phyloP scores from a whole-genome alignment of 257 asterid species.

The Buddleja alternifolia region DNA sequence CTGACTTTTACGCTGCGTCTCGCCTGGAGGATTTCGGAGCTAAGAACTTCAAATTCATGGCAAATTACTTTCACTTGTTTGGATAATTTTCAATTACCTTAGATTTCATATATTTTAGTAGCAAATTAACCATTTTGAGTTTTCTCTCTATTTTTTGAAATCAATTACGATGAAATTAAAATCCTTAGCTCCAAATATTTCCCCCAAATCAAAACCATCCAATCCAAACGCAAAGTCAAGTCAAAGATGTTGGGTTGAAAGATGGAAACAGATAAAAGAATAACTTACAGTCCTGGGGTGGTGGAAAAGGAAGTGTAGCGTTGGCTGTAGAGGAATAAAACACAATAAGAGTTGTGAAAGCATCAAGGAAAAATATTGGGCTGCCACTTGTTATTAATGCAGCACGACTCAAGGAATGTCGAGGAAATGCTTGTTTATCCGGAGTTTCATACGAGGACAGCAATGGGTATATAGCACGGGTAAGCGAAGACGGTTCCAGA shows the following conservation, averaged over 20 bases:
- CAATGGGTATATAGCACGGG: conserved; percentile 87
- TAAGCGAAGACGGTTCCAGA: conserved; percentile 85
- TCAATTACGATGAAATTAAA: too few relatives aligned
- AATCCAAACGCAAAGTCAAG: neutral
- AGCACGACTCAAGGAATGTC: conserved; percentile 98
- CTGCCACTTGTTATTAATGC: conserved; percentile 95
- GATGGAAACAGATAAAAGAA: conserved; percentile 1
- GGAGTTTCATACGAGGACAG: conserved; percentile 80
- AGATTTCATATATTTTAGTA: too few relatives aligned
- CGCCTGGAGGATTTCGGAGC: too few relatives aligned
- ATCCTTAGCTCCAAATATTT: too few relatives aligned
- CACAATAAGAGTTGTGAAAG: conserved; percentile 84
- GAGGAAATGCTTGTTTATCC: conserved; percentile 91
- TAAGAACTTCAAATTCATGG: too few relatives aligned
- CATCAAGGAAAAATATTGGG: conserved; percentile 95
- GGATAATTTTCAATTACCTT: too few relatives aligned
- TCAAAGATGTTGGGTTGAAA: neutral
- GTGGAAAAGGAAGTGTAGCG: conserved; percentile 92
- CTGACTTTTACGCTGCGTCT: too few relatives aligned
- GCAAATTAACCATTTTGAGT: too few relatives aligned
- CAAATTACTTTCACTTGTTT: too few relatives aligned
- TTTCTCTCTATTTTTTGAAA: too few relatives aligned
- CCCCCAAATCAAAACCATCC: too few relatives aligned
- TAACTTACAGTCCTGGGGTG: conserved; percentile 97
- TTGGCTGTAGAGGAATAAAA: conserved; percentile 88